Evolutionary conservation across 208 protist species (phyloP), one percentile per base, ranked within the genome.

Genomic region (Crithidia brevicula): DNA sequence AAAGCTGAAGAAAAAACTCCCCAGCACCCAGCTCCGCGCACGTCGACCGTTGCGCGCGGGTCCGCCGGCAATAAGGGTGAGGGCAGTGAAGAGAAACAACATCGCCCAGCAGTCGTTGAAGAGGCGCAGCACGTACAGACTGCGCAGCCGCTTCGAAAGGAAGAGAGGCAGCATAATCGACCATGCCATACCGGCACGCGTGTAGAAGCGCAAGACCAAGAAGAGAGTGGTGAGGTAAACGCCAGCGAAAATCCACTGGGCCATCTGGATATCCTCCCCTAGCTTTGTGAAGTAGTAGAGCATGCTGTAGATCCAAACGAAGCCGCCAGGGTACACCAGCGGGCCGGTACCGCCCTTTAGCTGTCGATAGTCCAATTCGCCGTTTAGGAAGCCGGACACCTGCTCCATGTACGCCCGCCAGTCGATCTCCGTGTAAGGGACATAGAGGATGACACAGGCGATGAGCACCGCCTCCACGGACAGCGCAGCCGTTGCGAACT

Each of bases 321-420:
- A 97, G 46, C 92, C 89, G 20, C 74, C 89, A 31, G 93, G 93
- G 68, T 97, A 97, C n/a, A 95, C 91, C 9, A 97, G 68, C 25
- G 91, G 91, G n/a, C 88, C 93, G 18, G 89, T 96, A 43, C 80
- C 72, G 22, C 88, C 91, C 40, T 73, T 76, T 4, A 97, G 74
- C 23, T 92, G 53, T 11, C n/a, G 46, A 77, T 97, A 97, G 72
- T 97, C 69, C 13, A 88, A 65, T 58, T 96, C 77, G 27, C 89
- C 93, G 22, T 83, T 61, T 3, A 91, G 58, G 36, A 97, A 91
- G 8, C 78, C 83, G 15, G 69, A 58, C 13, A 97, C 88, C 72
- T 95, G 82, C 52, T 94, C 71, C 91, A 98, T 97, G 74, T 98
- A 98, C 13, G 89, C 88, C 46, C 47, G 47, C 95, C 95, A 97